These are phyloP conservation scores for Davidsoniella virescens DNA, from an alignment of 2,329 filamentous ascomycete genomes.

Conservation along the genomic window DNA sequence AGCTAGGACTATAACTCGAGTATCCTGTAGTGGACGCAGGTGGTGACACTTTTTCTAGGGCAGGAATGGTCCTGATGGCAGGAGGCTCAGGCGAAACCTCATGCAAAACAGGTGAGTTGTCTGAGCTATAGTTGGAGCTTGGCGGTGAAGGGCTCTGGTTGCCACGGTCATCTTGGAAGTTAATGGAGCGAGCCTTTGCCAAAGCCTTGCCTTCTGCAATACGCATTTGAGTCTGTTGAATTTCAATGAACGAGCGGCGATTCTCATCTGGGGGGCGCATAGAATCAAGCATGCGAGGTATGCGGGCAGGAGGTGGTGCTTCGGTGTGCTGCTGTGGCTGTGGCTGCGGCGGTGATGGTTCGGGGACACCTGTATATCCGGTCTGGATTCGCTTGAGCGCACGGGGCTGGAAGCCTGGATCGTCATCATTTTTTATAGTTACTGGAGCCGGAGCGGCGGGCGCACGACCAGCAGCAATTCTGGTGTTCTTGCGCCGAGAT, in stretches of 20 bases:
- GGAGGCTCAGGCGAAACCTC: slow-evolving; percentile 11
- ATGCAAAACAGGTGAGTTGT: slow-evolving; percentile 5
- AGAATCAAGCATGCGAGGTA: slow-evolving; percentile 1
- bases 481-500: slow-evolving; percentile 32
- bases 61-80: not conserved
- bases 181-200: slow-evolving; percentile 26
- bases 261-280: slow-evolving; percentile 32
- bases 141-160: slow-evolving; percentile 10
- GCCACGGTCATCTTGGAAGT: not conserved
- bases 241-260: slow-evolving; percentile 41
- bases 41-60: not conserved
- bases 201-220: slow-evolving; percentile 43
- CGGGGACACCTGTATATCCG: slow-evolving; percentile 25
- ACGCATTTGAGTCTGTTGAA: slow-evolving; percentile 43
- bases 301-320: not conserved
- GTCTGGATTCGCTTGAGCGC: slow-evolving; percentile 43
- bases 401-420: slow-evolving; percentile 31
- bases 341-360: slow-evolving; percentile 17
- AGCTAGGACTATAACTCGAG: slow-evolving; percentile 8
- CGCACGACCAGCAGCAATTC: slow-evolving; percentile 19
- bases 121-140: slow-evolving; percentile 8
- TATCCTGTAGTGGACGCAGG: not conserved
- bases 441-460: slow-evolving; percentile 9
- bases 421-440: slow-evolving; percentile 18
- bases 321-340: slow-evolving; percentile 13